Percentiles rank a stretch among this genome's conserved stretches.
phyloP scores from a whole-genome alignment of 768 basidiomycete genomes.

The Podaxis sp. region DNA sequence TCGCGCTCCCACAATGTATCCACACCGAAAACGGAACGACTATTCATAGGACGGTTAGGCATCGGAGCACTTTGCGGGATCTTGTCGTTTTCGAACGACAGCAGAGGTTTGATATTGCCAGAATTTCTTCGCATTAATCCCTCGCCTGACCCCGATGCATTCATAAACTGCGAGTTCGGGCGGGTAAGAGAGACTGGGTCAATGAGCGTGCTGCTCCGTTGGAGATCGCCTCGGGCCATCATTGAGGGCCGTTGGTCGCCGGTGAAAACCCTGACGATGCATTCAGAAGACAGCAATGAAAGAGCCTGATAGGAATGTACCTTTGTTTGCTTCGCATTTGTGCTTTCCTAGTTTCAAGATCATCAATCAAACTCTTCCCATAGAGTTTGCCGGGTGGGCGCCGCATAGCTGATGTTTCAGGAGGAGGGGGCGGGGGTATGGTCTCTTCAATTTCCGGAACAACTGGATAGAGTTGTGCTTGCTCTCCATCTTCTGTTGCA shows the following conservation, averaged over 20 bases:
- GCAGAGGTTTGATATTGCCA: slow-evolving; percentile 57
- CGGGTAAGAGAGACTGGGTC: slow-evolving; percentile 63
- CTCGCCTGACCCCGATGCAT: slow-evolving; percentile 37
- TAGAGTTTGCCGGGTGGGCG: slow-evolving; percentile 82
- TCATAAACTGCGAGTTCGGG: slow-evolving; percentile 46
- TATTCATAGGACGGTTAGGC: slow-evolving; percentile 31
- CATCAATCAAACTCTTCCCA: slow-evolving; percentile 89
- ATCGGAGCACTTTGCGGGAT: slow-evolving; percentile 27
- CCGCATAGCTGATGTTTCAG: slow-evolving; percentile 21
- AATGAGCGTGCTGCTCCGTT: slow-evolving; percentile 68
- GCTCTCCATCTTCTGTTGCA: slow-evolving; percentile 78
- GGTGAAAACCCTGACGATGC: slow-evolving; percentile 65
- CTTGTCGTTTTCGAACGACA: slow-evolving; percentile 59
- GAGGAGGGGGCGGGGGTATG: slow-evolving; percentile 27
- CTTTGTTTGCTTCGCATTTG: slow-evolving; percentile 82
- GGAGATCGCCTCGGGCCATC: slow-evolving; percentile 70
- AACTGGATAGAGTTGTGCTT: slow-evolving; percentile 50
- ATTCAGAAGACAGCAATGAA: background rate
- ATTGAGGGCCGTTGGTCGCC: slow-evolving; percentile 90
- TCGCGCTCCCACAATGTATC: slow-evolving; percentile 94
- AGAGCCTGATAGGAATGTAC: slow-evolving; percentile 37
- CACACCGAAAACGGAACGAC: slow-evolving; percentile 87
- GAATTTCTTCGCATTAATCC: slow-evolving; percentile 50
- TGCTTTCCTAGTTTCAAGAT: slow-evolving; percentile 80
- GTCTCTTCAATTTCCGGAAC: slow-evolving; percentile 35